Evolutionary conservation across 805 yeast species (phyloP), one percentile per base, ranked within the genome.

Genomic region (Nakazawaea molendinolei): DNA sequence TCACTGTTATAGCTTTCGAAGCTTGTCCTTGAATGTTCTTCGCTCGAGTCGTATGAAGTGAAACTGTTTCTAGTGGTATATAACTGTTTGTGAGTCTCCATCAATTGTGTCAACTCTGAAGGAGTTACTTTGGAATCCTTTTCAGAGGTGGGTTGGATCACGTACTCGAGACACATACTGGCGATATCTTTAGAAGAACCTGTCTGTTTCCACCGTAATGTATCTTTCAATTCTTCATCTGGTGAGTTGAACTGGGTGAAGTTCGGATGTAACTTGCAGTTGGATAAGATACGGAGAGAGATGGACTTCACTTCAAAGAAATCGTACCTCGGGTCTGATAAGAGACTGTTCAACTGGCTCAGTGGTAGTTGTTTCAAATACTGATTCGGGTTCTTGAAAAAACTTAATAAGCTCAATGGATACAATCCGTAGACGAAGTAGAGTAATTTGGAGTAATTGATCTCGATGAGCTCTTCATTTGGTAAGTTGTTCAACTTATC

Each of bases 351-450:
- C 4, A 28, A 9, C 7, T n/a, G 12, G 14, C n/a, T 5, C 17
- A 46, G 52, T 50, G 48, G 55, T 50, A 28, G 51, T 13, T 37
- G 50, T 25, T 49, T 41, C 35, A 38, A 26, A 6, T 44, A 34
- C 24, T 58, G 44, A 44, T 61, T 25, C 50, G 83, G 76, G 28
- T 55, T 51, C 15, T 61, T 56, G 14, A 66, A 43, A 45, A 71
- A 76, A 5, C 50, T 44, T 17, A 65, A 45, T 5, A 76, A 53
- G 42, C 71, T 71, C 16, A 63, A 49, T 0, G 85, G 84, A 41
- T 65, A 78, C 9, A 77, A 49, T 0, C 80, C 84, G 44, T 79
- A 79, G 1, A 78, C 48, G 18, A 74, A 52, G 1, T 74, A 65
- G 35, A 64, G 65, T n/a, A 74, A 48, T 29, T 65, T 44, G 22